phyloP scores from a whole-genome alignment of 768 basidiomycete species.

The Naganishia onofrii region DNA sequence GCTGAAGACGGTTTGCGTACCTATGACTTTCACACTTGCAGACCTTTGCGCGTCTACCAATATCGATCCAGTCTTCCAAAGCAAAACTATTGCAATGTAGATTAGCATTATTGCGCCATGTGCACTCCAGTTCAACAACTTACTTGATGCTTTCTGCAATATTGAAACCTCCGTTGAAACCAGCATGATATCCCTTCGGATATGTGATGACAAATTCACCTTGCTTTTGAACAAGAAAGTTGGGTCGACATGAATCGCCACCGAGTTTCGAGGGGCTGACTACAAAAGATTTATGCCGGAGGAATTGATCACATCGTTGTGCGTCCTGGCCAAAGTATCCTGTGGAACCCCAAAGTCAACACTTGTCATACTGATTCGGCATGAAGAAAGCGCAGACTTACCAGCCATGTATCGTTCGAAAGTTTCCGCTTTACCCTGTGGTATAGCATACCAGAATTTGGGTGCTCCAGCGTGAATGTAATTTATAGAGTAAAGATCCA shows the following conservation, averaged over 20 bases:
- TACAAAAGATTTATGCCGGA: constrained; percentile 93
- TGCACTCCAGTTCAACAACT: background rate
- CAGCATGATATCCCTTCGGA: constrained; percentile 91
- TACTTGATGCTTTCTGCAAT: constrained; percentile 91
- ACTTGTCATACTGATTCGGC: background rate
- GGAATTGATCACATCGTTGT: constrained; percentile 81
- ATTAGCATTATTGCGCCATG: too few relatives aligned
- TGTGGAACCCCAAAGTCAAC: constrained; percentile 45
- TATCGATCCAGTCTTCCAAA: constrained; percentile 85
- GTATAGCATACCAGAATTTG: constrained; percentile 91
- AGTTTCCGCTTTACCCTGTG: constrained; percentile 73
- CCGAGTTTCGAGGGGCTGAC: constrained; percentile 81
- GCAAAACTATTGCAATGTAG: constrained; percentile 60
- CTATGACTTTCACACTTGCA: constrained; percentile 54
- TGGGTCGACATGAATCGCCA: constrained; percentile 75
- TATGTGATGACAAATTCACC: constrained; percentile 97
- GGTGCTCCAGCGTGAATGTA: constrained; percentile 98
- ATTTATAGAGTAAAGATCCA: constrained; percentile 98
- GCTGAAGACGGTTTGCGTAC: constrained; percentile 41
- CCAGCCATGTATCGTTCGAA: constrained; percentile 90
- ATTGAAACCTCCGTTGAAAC: constrained; percentile 93
- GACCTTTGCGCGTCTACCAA: constrained; percentile 69
- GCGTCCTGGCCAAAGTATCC: constrained; percentile 87
- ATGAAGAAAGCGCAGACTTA: constrained; percentile 50
- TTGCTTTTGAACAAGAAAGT: constrained; percentile 81